These are phyloP conservation scores for Aureobasidium zeae DNA, from an alignment of 2,329 filamentous ascomycete genomes.

Conservation along the genomic window DNA sequence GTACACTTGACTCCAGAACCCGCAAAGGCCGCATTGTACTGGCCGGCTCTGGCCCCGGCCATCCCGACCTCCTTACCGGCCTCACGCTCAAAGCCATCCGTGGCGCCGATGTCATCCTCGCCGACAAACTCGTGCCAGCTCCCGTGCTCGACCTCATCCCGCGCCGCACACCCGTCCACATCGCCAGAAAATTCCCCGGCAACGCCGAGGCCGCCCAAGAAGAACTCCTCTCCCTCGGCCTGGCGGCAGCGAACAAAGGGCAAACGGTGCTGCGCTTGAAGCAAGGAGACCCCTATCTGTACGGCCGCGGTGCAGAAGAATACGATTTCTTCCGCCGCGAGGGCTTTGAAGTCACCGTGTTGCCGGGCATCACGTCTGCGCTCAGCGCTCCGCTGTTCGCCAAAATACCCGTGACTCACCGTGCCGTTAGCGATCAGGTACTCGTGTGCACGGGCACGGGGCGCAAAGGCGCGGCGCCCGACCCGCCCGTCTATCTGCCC, in stretches of 20 bases:
- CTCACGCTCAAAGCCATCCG: slow-evolving; percentile 70
- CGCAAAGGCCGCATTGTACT: slow-evolving; percentile 66
- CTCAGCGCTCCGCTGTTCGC: slow-evolving; percentile 83
- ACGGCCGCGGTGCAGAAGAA: slow-evolving; percentile 90
- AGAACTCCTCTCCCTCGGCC: slow-evolving; percentile 71
- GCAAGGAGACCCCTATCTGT: slow-evolving; percentile 94
- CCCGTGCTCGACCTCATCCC: slow-evolving; percentile 84
- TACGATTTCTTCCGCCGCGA: slow-evolving; percentile 69
- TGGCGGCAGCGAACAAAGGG: slow-evolving; percentile 59
- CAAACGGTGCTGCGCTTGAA: slow-evolving; percentile 82
- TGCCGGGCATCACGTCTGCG: slow-evolving; percentile 86
- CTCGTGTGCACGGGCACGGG: slow-evolving; percentile 95
- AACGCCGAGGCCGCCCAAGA: slow-evolving; percentile 91
- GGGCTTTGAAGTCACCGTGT: slow-evolving; percentile 58
- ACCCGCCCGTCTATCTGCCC: slow-evolving; percentile 68
- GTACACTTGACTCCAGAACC: slow-evolving; percentile 24
- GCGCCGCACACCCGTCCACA: slow-evolving; percentile 77
- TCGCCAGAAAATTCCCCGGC: slow-evolving; percentile 93
- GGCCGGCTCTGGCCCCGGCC: slow-evolving; percentile 84
- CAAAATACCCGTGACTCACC: slow-evolving; percentile 76
- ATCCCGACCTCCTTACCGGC: slow-evolving; percentile 81
- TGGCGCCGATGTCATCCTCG: slow-evolving; percentile 67
- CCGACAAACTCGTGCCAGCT: slow-evolving; percentile 77
- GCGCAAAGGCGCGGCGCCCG: slow-evolving; percentile 71
- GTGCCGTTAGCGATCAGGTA: slow-evolving; percentile 83